Conservation (phyloP, 2,329 filamentous ascomycete genomes). For the Epichloe elymi region DNA sequence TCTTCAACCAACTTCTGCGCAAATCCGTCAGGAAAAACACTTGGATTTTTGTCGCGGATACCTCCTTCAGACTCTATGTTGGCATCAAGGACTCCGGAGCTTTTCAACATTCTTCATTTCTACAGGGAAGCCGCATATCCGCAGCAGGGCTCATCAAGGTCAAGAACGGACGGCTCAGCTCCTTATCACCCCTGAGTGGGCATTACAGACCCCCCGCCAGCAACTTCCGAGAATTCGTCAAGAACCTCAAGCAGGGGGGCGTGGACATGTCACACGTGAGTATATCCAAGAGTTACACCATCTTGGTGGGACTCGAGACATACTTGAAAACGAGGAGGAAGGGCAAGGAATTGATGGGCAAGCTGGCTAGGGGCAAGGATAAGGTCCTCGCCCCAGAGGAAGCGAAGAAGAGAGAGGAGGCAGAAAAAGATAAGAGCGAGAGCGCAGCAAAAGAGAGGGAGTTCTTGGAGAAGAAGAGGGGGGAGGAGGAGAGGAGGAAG, state of each 20-base stretch:
- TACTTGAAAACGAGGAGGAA: constrained; percentile 58
- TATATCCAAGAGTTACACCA: constrained; percentile 69
- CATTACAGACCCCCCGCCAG: constrained; percentile 81
- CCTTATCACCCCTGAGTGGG: constrained; percentile 58
- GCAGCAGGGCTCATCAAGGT: constrained; percentile 79
- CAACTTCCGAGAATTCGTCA: constrained; percentile 74
- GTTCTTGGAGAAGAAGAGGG: constrained; percentile 25
- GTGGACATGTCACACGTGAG: constrained; percentile 70
- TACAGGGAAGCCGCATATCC: constrained; percentile 69
- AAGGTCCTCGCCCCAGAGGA: constrained; percentile 50
- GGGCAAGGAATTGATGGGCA: constrained; percentile 41
- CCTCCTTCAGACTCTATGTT: constrained; percentile 71
- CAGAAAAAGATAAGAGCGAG: constrained; percentile 44
- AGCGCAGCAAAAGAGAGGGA: constrained; percentile 39
- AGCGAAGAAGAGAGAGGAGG: constrained; percentile 42
- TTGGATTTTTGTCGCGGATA: constrained; percentile 90
- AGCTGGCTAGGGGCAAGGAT: constrained; percentile 39
- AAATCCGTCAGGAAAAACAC: constrained; percentile 75
- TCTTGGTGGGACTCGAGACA: constrained; percentile 69
- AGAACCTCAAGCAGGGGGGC: constrained; percentile 55
- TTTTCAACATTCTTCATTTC: constrained; percentile 84
- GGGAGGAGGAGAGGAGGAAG: constrained; percentile 24
- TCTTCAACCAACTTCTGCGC: constrained; percentile 67
- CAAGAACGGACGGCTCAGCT: constrained; percentile 63
- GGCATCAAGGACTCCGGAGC: constrained; percentile 81